Base-by-base conservation (phyloP, 129 eudicot species). In the Dittrichia graveolens region DNA sequence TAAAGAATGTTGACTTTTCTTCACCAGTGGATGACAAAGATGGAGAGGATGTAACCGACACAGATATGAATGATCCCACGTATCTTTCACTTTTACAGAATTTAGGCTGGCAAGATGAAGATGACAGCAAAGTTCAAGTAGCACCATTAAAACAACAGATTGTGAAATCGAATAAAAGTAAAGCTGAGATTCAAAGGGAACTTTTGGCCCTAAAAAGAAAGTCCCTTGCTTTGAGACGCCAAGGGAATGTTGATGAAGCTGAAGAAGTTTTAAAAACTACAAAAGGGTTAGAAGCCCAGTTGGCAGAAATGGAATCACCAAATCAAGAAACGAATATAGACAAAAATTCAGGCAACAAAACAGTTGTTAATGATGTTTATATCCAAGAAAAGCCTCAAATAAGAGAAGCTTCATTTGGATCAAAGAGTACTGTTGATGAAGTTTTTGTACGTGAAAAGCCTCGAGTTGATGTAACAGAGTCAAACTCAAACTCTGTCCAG, bases 81-180 rank as follows among this genome's bases (percentile, higher is more conserved):
- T 94, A 88, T 88, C 89, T 85, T 69, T 83, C 89, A 5, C 80
- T 94, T 71, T 63, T 94, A 57, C 79, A 83, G 68, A 86, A 83
- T 75, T 81, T 94, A 73, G 99, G 99, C 34, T 94, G 99, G 99
- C 86, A 88, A 62, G 96, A 90, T 9, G 97, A 90, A 54, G 83
- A 80, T 39, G 73, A 70, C 39, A 67, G 19, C 9, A 71, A 76
- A 37, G 58, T 57, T 34, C 50, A 80, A 72, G 59, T 42, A 10
- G 66, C 13, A 53, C 41, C 73, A 43, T 35, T 66, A 8, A 78
- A 63, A 78, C 71, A 19, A 18, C 74, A 75, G 47, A 62, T 46
- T 13, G 76, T 64, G 71, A 76, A 49, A 72, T 65, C 86, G 0
- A 81, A 74, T 59, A 89, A 74, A 84, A 94, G 85, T 75, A 86